Evolutionary conservation across 2,329 filamentous ascomycete species (phyloP), one percentile per base, ranked within the genome.

Genomic region (Fusarium graminum): DNA sequence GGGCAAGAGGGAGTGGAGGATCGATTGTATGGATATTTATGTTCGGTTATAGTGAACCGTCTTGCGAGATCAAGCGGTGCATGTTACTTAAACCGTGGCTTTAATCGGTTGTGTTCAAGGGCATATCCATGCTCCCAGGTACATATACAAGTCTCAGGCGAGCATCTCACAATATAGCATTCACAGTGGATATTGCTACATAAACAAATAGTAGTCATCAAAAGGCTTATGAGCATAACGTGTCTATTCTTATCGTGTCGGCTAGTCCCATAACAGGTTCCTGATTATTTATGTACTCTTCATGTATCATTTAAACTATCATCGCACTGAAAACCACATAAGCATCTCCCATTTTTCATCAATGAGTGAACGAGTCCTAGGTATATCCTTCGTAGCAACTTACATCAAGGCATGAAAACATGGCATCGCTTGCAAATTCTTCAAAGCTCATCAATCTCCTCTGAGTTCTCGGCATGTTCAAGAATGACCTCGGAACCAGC

Each of bases 1-100:
- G 49, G 94, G 93, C 6, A 88, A 88, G 78, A 88, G 91, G 72
- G 94, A 97, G 77, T 97, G 94, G 92, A 87, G 91, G 71, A 86
- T 99, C 67, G 93, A 94, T 57, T 97, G 94, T 77, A 85, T 99
- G 78, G 93, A 97, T 78, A 87, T 98, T 29, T 89, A 94, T 72
- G 88, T 98, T 52, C 84, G 92, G 65, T 80, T 97, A 67, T 95
- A 52, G 16, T n/a, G 54, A 65, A n/a, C 17, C 32, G 29, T 32
- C 29, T 55, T 41, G 36, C 45, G 34, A 39, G 29, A 25, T 14
- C 10, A 11, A 19, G 28, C 26, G 13, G n/a, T 12, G 39, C 17
- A n/a, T 12, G 10, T 14, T 13, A 34, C 14, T 34, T 38, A 34
- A 42, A 26, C n/a, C 16, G 14, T 46, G 43, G 59, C 34, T 44